phyloP scores from a whole-genome alignment of 2,329 filamentous ascomycete genomes.

The Colletotrichum euphorbiae region DNA sequence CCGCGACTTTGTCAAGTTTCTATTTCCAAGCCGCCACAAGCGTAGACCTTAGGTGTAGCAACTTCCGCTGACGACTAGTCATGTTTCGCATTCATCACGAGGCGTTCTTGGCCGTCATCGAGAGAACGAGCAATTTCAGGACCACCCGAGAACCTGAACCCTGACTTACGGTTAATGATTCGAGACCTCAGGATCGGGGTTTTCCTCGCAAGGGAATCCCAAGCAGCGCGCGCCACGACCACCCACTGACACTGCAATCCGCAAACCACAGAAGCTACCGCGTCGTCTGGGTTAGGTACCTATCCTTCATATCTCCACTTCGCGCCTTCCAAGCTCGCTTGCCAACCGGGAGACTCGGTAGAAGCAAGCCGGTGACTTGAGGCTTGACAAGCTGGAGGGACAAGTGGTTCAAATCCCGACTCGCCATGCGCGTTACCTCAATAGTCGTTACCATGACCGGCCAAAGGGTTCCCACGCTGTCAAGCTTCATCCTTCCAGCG shows the following conservation, averaged over 20 bases:
- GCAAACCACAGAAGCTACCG: conserved; percentile 2
- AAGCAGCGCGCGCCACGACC: not conserved
- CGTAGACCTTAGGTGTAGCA: not conserved
- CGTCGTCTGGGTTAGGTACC: not conserved
- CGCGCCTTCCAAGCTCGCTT: conserved; percentile 6
- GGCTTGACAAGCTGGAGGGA: not conserved
- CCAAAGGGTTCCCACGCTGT: conserved; percentile 8
- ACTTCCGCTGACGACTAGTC: not conserved
- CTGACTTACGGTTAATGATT: not conserved
- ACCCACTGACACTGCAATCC: not conserved
- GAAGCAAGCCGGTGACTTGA: conserved; percentile 12
- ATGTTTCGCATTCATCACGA: conserved; percentile 14
- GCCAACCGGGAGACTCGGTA: not conserved
- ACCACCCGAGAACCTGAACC: conserved; percentile 1
- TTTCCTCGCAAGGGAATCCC: not conserved
- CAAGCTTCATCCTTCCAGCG: conserved; percentile 21
- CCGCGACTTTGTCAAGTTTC: not conserved
- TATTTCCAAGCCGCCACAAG: conserved; percentile 8
- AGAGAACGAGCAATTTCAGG: conserved; percentile 1
- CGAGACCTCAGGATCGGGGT: not conserved
- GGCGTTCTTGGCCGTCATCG: not conserved
- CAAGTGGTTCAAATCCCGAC: conserved; percentile 32
- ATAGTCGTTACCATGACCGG: not conserved
- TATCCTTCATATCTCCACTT: conserved; percentile 1
- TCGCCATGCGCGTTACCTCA: conserved; percentile 1